Conservation (phyloP, 352 stramenopile species). For the Phytophthora kernoviae region DNA sequence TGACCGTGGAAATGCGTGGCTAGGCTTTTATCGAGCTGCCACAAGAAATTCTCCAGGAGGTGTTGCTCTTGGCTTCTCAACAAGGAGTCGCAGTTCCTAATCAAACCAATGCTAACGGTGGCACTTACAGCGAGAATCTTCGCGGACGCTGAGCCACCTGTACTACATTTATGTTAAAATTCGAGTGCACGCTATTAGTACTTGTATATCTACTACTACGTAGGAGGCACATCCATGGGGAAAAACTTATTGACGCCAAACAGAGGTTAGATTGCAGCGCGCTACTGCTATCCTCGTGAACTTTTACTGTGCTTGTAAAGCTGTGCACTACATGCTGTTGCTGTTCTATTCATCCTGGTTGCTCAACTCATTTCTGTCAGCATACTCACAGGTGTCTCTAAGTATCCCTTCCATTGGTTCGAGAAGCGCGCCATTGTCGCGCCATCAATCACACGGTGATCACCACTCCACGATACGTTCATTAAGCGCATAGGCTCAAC, state of each 20-base stretch:
- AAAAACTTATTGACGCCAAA: too few species aligned
- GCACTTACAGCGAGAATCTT: constrained; percentile 23
- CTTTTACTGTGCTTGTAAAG: not conserved
- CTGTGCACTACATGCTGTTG: not conserved
- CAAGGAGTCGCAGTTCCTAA: constrained; percentile 76
- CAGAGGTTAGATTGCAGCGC: too few species aligned
- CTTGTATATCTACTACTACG: too few species aligned
- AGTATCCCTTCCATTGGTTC: constrained; percentile 95
- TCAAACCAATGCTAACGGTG: constrained; percentile 30
- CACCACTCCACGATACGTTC: constrained; percentile 97
- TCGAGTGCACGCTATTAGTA: not conserved
- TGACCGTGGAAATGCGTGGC: not conserved
- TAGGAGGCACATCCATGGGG: too few species aligned
- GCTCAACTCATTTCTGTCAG: constrained; percentile 88
- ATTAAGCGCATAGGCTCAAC: constrained; percentile 92
- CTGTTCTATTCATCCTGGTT: constrained; percentile 13
- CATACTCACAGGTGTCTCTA: constrained; percentile 95
- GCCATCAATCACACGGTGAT: constrained; percentile 98
- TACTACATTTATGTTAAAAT: too few species aligned
- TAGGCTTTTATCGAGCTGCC: constrained; percentile 71
- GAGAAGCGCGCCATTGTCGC: constrained; percentile 98
- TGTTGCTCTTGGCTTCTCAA: constrained; percentile 63
- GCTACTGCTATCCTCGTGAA: too few species aligned
- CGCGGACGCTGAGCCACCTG: constrained; percentile 15
- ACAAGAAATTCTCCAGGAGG: constrained; percentile 71